Base-by-base conservation (phyloP, 2,329 filamentous ascomycete genomes). In the Trichoderma cornu-damae region DNA sequence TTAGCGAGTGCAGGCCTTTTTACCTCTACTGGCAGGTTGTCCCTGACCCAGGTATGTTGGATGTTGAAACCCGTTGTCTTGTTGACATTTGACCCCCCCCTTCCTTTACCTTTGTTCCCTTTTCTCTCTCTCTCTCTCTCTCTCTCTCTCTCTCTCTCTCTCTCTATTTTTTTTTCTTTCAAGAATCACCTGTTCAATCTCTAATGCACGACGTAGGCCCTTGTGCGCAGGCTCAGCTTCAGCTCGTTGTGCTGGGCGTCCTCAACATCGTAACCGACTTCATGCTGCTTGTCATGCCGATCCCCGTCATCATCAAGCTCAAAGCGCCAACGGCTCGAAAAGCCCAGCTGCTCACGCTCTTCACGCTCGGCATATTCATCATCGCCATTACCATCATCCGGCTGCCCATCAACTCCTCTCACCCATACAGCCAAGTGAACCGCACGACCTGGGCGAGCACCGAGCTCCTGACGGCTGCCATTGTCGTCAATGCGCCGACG, bases 11-110 rank as follows among this genome's bases (percentile, higher is more conserved):
- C 59, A 60, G 73, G 11, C 79, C 80, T 3, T 77, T 82, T 62
- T 63, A 70, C 47, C 76, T 81, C 53, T 82, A 83, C 66, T 84
- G 79, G 79, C 79, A 82, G 64, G 77, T 83, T 52, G 63, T 76
- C 1, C 80, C 70, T 44, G 62, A 66, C 55, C 69, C 71, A 50
- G 71, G 70, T 65, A 66, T n/a, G 63, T 6, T 16, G 1, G 38
- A n/a, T n/a, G 57, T 6, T 16, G 1, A 48, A 20, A 4, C 7
- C 43, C 16, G 4, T 14, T 16, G 22, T 12, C 35, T 6, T 16
- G 22, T 12, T 32, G 4, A n/a, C 7, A 6, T 14, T 8, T 16
- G 3, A n/a, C n/a, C n/a, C n/a, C 7, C 18, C 14, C 9, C 6
- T 5, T 20, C 30, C 7, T 12, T n/a, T 22, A 18, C 9, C 30